These are phyloP conservation scores for Fagopyrum homotropicum DNA, from an alignment of 148 eudicot genomes.

Conservation along the genomic window DNA sequence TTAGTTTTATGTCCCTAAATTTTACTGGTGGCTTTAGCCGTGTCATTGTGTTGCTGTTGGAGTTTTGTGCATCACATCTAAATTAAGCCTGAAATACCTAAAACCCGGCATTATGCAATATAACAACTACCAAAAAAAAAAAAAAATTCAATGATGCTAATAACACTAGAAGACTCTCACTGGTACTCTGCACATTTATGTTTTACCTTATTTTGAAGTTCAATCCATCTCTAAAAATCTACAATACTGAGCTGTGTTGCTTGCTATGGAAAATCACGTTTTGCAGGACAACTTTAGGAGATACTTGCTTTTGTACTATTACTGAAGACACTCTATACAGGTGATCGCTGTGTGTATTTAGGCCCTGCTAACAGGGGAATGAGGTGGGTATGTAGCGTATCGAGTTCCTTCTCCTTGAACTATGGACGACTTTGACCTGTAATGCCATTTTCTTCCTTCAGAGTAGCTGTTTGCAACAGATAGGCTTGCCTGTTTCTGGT, in stretches of 20 bases:
- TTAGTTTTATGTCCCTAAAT: too few species aligned
- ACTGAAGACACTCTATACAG: neutral
- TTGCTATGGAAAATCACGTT: neutral
- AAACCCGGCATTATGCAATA: too few species aligned
- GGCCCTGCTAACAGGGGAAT: slow-evolving; percentile 80
- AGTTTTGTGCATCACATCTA: too few species aligned
- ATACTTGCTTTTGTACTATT: neutral
- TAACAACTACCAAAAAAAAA: too few species aligned
- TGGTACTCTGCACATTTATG: neutral
- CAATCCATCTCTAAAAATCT: neutral
- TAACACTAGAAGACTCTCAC: neutral
- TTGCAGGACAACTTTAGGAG: neutral
- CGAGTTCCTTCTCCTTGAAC: slow-evolving; percentile 25
- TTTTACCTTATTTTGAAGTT: neutral
- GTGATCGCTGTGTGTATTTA: slow-evolving; percentile 17
- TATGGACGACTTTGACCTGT: slow-evolving; percentile 18
- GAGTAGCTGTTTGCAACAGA: slow-evolving; percentile 21
- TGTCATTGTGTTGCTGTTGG: too few species aligned
- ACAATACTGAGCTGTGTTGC: neutral
- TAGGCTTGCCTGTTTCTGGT: slow-evolving; percentile 26
- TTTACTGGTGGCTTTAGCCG: too few species aligned
- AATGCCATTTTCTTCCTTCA: slow-evolving; percentile 16
- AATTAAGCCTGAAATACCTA: too few species aligned
- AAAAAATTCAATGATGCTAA: neutral
- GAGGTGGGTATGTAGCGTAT: slow-evolving; percentile 51